Base-by-base conservation (phyloP, 441 rosid species). In the Manihot esculenta region DNA sequence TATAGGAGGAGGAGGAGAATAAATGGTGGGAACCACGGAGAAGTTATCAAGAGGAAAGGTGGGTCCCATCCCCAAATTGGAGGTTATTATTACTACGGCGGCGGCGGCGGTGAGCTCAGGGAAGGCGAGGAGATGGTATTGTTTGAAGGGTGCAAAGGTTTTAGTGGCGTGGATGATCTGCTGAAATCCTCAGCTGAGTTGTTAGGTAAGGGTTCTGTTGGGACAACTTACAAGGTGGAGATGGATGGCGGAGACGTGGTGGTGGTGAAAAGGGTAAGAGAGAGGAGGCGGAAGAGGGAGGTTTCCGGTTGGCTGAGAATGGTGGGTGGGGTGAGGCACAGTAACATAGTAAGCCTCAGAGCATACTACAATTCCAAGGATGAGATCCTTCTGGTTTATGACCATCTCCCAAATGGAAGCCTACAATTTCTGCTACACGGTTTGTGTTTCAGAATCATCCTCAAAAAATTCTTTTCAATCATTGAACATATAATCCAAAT, bases 111-210 rank as follows among this genome's bases (percentile, higher is more conserved):
- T 21, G 41, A 33, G 3, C 44, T 59, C 1, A 66, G 69, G 10
- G 66, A 56, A 7, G 73, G 49, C 3, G 83, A 70, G 42, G 72
- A 72, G 66, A 65, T 84, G 84, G 84, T 80, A 68, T 70, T 76
- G 35, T 82, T 84, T 58, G 85, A 75, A 26, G 84, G 83, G 65
- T 76, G 81, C 57, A 80, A 80, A 27, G 72, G 84, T 8, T 78
- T 80, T 17, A 50, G 21, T 10, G 71, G 54, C 14, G 84, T 81
- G 69, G 83, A 77, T 7, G 87, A 86, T 64, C 71, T 86, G 79
- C 63, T 86, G 61, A 81, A 78, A 30, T 79, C 87, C 7, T 86
- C 87, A 5, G 87, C 89, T 17, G 87, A 86, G 49, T 68, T 86
- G 76, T 72, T 86, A 56, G 89, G 87, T 50, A 86, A 81, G 69